phyloP scores from a whole-genome alignment of 371 early-diverging fungal species.

The Mucor mucedo region DNA sequence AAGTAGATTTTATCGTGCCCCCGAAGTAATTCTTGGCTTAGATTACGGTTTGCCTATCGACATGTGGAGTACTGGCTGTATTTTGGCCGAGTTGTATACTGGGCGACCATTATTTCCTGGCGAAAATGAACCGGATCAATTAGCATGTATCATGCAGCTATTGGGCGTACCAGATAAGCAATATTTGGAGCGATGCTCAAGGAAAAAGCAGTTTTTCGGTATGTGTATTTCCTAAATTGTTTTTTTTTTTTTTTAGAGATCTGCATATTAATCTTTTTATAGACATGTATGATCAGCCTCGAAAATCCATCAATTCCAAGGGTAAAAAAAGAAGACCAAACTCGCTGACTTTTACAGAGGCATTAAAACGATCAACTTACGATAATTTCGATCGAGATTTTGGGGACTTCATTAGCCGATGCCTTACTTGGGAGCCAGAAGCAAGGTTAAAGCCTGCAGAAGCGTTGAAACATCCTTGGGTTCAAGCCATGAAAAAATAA shows the following conservation, averaged over 20 bases:
- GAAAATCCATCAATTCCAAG: constrained; percentile 78
- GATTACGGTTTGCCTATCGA: constrained; percentile 92
- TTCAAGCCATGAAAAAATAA: constrained; percentile 33
- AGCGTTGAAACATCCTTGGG: constrained; percentile 78
- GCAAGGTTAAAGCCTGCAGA: constrained; percentile 81
- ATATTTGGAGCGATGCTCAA: constrained; percentile 76
- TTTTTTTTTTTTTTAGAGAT: background rate
- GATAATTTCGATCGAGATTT: constrained; percentile 70
- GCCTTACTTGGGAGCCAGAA: constrained; percentile 88
- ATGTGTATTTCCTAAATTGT: constrained; percentile 24
- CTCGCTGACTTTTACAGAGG: constrained; percentile 70
- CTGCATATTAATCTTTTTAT: constrained; percentile 1
- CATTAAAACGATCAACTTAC: constrained; percentile 50
- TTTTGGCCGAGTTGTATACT: constrained; percentile 91
- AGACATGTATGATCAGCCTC: constrained; percentile 70
- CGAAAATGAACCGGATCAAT: constrained; percentile 95
- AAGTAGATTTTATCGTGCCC: constrained; percentile 95
- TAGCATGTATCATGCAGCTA: constrained; percentile 93
- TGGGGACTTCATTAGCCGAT: constrained; percentile 81
- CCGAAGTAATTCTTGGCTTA: constrained; percentile 93
- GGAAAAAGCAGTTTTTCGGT: constrained; percentile 90
- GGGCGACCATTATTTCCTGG: constrained; percentile 95
- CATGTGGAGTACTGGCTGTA: constrained; percentile 99
- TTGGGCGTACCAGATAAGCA: constrained; percentile 80
- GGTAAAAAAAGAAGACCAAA: constrained; percentile 83